phyloP scores from a whole-genome alignment of 495 filamentous ascomycete genomes.

The Sphaerosporella brunnea region DNA sequence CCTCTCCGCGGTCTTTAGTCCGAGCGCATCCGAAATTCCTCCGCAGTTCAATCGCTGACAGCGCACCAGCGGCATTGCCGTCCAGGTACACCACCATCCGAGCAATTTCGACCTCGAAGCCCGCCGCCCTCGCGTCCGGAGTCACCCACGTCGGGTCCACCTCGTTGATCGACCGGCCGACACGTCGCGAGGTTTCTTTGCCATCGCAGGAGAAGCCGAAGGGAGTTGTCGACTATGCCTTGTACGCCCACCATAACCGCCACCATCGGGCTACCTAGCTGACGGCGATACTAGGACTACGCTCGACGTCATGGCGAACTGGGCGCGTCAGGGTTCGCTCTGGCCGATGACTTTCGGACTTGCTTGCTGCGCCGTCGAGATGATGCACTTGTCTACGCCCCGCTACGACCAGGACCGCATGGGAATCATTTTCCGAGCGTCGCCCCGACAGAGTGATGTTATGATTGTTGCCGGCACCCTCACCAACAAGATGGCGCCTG shows the following conservation, averaged over 20 bases:
- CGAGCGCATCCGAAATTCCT: not conserved
- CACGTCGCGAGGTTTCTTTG: constrained; percentile 58
- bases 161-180: constrained; percentile 15
- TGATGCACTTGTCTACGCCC: constrained; percentile 95
- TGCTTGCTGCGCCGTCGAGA: constrained; percentile 90
- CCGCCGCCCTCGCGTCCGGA: constrained; percentile 20
- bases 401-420: constrained; percentile 92
- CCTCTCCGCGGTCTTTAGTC: not conserved
- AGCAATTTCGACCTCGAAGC: constrained; percentile 26
- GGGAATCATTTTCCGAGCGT: constrained; percentile 93
- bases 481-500: constrained; percentile 96
- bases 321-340: constrained; percentile 80
- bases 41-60: constrained; percentile 10
- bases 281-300: constrained; percentile 53
- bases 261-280: too few relatives aligned
- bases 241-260: constrained; percentile 44
- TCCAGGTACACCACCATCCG: constrained; percentile 19
- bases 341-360: constrained; percentile 99
- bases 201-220: constrained; percentile 85
- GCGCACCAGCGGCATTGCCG: constrained; percentile 11
- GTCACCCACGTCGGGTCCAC: constrained; percentile 9
- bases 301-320: constrained; percentile 81
- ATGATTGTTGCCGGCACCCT: constrained; percentile 96
- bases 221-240: constrained; percentile 88
- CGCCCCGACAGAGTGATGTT: constrained; percentile 85